Evolutionary conservation across 2,329 filamentous ascomycete species (phyloP).

Genomic region (Clonostachys byssicola): DNA sequence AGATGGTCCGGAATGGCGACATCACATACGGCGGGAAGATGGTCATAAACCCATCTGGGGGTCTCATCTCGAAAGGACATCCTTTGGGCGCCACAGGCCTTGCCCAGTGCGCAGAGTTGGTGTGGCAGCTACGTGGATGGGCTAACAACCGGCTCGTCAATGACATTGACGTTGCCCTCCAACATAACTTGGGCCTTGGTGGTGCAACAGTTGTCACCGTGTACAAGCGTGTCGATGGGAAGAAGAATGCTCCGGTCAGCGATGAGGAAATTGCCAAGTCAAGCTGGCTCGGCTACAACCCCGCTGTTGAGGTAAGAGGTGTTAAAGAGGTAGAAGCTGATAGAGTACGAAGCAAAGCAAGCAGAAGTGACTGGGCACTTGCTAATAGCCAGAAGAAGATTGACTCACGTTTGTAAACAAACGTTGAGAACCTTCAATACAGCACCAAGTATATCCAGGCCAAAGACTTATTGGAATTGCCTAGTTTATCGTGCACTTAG

Average conservation of each 20-base stretch:
- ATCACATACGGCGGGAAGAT: constrained; percentile 9
- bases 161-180: constrained; percentile 9
- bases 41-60: constrained; percentile 16
- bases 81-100: constrained; percentile 20
- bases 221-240: constrained; percentile 13
- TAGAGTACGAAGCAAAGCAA: too few species aligned
- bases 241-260: background rate
- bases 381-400: too few species aligned
- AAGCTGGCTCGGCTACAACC: background rate
- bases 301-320: background rate
- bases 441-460: too few species aligned
- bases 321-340: too few species aligned
- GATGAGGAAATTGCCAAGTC: background rate
- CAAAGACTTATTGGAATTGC: too few species aligned
- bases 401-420: too few species aligned
- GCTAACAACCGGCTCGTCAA: constrained; percentile 15
- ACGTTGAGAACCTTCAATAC: too few species aligned
- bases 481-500: too few species aligned
- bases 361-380: too few species aligned
- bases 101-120: constrained; percentile 19
- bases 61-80: constrained; percentile 21
- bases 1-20: background rate
- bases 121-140: constrained; percentile 21
- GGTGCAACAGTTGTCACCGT: constrained; percentile 17
- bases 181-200: constrained; percentile 20